Evolutionary conservation across 768 basidiomycete genomes (phyloP), one percentile per base, ranked within the genome.

Genomic region (Crassisporium funariophilum): DNA sequence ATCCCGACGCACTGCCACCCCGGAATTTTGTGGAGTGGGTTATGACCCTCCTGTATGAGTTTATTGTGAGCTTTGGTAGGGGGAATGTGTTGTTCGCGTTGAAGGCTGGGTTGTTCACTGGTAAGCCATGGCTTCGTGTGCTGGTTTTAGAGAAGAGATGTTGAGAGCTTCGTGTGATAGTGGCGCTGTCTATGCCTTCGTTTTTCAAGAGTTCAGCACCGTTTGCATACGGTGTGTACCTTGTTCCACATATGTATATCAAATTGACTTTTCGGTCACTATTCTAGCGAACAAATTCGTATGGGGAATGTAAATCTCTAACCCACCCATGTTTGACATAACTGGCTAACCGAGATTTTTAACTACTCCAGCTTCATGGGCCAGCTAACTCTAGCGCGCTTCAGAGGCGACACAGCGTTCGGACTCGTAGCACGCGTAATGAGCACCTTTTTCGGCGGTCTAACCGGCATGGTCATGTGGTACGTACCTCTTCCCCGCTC

Each of bases 1-100:
- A 91, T 63, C 86, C 88, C 0, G 88, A 91, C 59, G 86, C 84
- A 0, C 62, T 89, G 0, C 86, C 88, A 1, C 88, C 88, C 0
- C 59, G 71, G 2, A 89, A 87, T 52, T 39, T 52, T 2, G 64
- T 87, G 23, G 85, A 89, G 58, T 65, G 57, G 29, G 47, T 74
- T 1, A 73, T 81, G 74, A 73, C 71, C 36, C 56, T 65, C 44
- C 2, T 81, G 1, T 81, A 84, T 58, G 54, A 66, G 11, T 49
- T 63, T 2, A 50, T 71, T 3, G 62, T 62, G 2, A 67, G 70
- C 0, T 52, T 86, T 0, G 72, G 73, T 3, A 65, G 72, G 3
- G 88, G 86, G 5, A 88, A 90, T 52, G 66, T 72, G 1, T 60
- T 88, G 21, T 91, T 81, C 47, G 86, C 86, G 0, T 41, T 90